phyloP scores from a whole-genome alignment of 495 filamentous ascomycete genomes.

The Pseudotulostoma volvatum region DNA sequence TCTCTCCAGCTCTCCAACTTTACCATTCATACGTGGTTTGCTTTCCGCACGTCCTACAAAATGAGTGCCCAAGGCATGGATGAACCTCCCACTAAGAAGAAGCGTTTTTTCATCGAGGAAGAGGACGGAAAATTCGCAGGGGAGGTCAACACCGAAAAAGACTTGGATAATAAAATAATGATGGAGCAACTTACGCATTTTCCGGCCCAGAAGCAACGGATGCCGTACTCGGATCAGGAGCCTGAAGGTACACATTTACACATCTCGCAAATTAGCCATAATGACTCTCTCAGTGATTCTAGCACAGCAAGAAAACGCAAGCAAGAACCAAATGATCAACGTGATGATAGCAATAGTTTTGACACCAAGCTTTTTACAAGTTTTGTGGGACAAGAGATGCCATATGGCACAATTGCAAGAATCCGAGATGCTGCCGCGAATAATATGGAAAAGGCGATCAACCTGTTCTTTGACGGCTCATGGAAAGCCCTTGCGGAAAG shows the following conservation, averaged over 20 bases:
- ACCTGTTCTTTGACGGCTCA: constrained; percentile 87
- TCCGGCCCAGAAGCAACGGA: too few relatives aligned
- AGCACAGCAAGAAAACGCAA: too few relatives aligned
- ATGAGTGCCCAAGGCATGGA: constrained; percentile 39
- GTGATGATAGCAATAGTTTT: constrained; percentile 29
- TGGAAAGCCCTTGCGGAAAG: constrained; percentile 42
- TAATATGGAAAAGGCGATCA: constrained; percentile 51
- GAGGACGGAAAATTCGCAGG: constrained; percentile 2
- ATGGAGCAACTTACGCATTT: not conserved
- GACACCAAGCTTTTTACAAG: constrained; percentile 51
- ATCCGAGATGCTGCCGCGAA: constrained; percentile 43
- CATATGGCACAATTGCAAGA: constrained; percentile 28
- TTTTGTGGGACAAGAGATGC: constrained; percentile 53
- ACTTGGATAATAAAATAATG: not conserved
- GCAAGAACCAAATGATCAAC: not conserved
- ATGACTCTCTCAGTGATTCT: too few relatives aligned
- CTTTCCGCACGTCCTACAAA: too few relatives aligned
- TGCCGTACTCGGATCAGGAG: too few relatives aligned
- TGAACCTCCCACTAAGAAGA: constrained; percentile 58
- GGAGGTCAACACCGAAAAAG: not conserved
- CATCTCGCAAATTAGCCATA: too few relatives aligned
- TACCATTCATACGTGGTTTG: too few relatives aligned
- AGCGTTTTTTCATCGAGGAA: constrained; percentile 62
- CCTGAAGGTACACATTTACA: too few relatives aligned
- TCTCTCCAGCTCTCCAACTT: too few relatives aligned